phyloP scores from a whole-genome alignment of 371 early-diverging fungal genomes.

The Phascolomyces articulosus region DNA sequence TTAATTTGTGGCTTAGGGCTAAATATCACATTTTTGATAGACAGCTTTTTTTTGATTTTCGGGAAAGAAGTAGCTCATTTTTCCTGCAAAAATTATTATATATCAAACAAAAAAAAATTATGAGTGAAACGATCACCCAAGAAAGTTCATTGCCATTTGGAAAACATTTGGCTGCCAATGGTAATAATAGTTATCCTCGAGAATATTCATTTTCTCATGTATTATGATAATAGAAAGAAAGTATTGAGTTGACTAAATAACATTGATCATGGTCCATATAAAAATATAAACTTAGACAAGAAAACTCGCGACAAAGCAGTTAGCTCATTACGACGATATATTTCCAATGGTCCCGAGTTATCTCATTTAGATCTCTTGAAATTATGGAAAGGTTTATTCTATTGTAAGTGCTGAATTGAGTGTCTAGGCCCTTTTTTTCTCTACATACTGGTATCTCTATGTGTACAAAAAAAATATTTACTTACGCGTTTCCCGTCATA shows the following conservation, averaged over 20 bases:
- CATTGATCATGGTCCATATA: not conserved
- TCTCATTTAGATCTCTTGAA: conserved; percentile 75
- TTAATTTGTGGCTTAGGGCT: conserved; percentile 1
- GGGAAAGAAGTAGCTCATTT: too few species aligned
- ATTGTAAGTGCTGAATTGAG: too few species aligned
- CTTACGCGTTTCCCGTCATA: conserved; percentile 21
- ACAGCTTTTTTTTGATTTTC: not conserved
- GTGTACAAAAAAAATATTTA: too few species aligned
- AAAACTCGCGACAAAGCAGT: conserved; percentile 85
- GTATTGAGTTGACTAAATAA: too few species aligned
- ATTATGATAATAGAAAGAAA: too few species aligned
- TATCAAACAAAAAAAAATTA: not conserved
- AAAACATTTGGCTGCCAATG: conserved; percentile 31
- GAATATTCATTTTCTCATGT: not conserved
- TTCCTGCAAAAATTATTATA: conserved; percentile 1
- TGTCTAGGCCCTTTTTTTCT: too few species aligned
- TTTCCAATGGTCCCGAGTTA: conserved; percentile 61
- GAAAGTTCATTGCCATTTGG: conserved; percentile 21
- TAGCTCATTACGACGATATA: conserved; percentile 62
- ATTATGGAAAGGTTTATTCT: conserved; percentile 94
- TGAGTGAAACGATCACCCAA: conserved; percentile 9
- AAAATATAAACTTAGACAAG: conserved; percentile 63
- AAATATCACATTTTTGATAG: not conserved
- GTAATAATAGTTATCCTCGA: conserved; percentile 2
- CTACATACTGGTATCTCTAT: not conserved